These are phyloP conservation scores for Carex pumila DNA, from an alignment of 176 grass and related monocot genomes.

Conservation along the genomic window DNA sequence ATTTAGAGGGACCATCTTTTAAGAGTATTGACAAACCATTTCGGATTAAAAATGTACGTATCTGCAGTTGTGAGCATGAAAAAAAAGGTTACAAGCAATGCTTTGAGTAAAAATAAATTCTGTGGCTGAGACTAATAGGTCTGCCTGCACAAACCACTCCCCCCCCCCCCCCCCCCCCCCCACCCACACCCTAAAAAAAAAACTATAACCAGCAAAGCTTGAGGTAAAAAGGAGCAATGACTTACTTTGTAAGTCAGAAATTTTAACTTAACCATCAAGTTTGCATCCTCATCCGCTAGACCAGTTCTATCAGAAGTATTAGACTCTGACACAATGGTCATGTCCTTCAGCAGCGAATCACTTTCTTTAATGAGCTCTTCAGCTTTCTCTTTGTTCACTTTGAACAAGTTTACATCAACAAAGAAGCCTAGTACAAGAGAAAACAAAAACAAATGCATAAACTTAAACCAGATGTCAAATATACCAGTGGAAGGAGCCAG, in stretches of 20 bases:
- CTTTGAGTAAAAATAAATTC: neutral
- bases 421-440: conserved; percentile 73
- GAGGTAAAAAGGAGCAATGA: neutral
- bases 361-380: conserved; percentile 58
- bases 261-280: conserved; percentile 97
- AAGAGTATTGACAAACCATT: conserved; percentile 83
- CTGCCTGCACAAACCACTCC: neutral
- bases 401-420: conserved; percentile 91
- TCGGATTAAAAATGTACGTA: conserved; percentile 95
- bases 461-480: conserved; percentile 5
- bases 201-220: neutral
- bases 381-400: conserved; percentile 62
- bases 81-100: conserved; percentile 21
- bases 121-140: neutral
- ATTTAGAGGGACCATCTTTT: conserved; percentile 75
- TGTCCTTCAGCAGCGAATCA: conserved; percentile 51
- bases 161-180: neutral
- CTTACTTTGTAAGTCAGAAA: conserved; percentile 94
- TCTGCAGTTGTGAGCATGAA: conserved; percentile 34
- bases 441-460: neutral
- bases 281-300: conserved; percentile 82
- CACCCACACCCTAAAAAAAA: no score
- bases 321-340: conserved; percentile 47
- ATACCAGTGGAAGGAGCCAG: neutral
- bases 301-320: conserved; percentile 36